Conservation (phyloP, 768 basidiomycete genomes). For the Phylloporus sp. region DNA sequence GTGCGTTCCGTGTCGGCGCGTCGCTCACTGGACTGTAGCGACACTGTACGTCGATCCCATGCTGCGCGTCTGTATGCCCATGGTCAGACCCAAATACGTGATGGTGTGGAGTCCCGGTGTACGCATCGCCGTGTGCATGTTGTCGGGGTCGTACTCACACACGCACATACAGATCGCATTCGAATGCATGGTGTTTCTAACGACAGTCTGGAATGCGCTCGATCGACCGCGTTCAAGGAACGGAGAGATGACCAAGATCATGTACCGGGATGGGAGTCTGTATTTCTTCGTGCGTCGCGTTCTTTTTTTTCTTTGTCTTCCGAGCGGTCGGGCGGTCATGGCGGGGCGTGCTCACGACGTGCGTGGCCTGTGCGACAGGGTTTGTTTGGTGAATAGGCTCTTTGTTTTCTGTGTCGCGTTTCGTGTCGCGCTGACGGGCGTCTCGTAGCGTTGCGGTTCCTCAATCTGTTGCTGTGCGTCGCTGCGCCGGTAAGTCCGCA, state of each 20-base stretch:
- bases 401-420: not conserved
- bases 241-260: constrained; percentile 17
- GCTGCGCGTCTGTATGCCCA: constrained; percentile 21
- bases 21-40: constrained; percentile 13
- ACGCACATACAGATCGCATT: constrained; percentile 25
- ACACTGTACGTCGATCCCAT: constrained; percentile 4
- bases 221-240: constrained; percentile 20
- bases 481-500: constrained; percentile 20
- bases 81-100: constrained; percentile 15
- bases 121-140: not conserved
- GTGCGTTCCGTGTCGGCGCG: too few species aligned
- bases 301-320: not conserved
- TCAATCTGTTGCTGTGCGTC: constrained; percentile 20
- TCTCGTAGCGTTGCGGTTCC: constrained; percentile 17
- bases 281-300: constrained; percentile 26
- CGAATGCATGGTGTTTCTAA: constrained; percentile 29
- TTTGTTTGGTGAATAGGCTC: constrained; percentile 21
- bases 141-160: not conserved
- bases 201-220: constrained; percentile 27
- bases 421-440: not conserved
- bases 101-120: constrained; percentile 31
- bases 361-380: constrained; percentile 4
- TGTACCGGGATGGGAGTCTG: constrained; percentile 27
- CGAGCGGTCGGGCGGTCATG: too few species aligned
- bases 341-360: not conserved